Evolutionary conservation across 257 asterid genomes (phyloP), one percentile per base, ranked within the genome.

Genomic region (Cordia subcordata): DNA sequence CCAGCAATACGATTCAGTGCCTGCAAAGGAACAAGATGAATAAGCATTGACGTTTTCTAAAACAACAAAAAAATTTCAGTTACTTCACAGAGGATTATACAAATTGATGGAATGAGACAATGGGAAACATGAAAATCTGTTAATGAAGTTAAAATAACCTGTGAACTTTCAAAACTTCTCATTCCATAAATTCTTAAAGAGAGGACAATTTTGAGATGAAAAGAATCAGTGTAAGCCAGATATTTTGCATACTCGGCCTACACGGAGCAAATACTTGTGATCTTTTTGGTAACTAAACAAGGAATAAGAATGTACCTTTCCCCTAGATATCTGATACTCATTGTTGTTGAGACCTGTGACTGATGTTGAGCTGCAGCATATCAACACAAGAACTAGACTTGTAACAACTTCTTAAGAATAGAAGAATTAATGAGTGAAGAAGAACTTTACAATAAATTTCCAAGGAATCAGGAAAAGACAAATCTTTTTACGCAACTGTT

Each of bases 291-390:
- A 39, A 37, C 47, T 11, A 47, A 45, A 52, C 19, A 67, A 47
- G 57, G 66, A 33, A 52, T 17, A 3, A 59, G 61, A 15, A 59
- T 35, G 55, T 77, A 93, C 99, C 88, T 85, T 77, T 80, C 97
- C 99, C 60, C 97, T 77, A 14, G 92, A 54, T 63, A 93, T 93
- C 81, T 93, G 99, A 74, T 93, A 93, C 70, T 89, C 99, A 50
- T 86, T 93, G 80, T 93, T 93, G 86, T 93, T 93, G 68, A 93
- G 86, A 64, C 99, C 99, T 5, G 94, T 93, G 61, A 93, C 78
- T 40, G 91, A 83, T 66, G 97, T 83, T 59, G 63, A 72, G 73
- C 99, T 93, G 95, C 84, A 77, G 67, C 45, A 77, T 49, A 51
- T 32, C 60, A 64, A 61, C 21, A 57, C 22, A 20, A 62, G 59